Percentiles rank a stretch among this genome's conserved stretches.
Conservation (phyloP, 768 basidiomycete genomes). For the Mycena albidolilacea region DNA sequence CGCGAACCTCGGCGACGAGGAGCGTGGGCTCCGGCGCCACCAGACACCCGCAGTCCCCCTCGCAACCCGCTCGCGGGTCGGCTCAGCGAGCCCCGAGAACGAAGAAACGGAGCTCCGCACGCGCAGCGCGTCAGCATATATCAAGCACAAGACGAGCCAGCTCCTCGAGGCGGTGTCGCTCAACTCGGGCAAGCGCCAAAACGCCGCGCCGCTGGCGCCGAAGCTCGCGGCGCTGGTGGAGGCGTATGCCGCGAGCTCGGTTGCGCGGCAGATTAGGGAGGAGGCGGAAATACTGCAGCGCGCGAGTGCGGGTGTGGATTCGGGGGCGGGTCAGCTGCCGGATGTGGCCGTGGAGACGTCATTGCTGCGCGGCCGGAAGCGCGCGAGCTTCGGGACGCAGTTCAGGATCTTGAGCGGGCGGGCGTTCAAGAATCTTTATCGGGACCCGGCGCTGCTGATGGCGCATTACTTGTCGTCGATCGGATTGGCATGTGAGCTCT, state of each 20-base stretch:
- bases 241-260: constrained; percentile 76
- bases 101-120: constrained; percentile 71
- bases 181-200: constrained; percentile 46
- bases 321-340: constrained; percentile 63
- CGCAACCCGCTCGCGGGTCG: constrained; percentile 55
- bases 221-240: constrained; percentile 81
- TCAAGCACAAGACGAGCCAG: constrained; percentile 83
- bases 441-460: constrained; percentile 91
- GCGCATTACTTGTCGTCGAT: constrained; percentile 93
- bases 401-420: constrained; percentile 95
- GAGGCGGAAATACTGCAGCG: constrained; percentile 70
- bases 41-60: constrained; percentile 47
- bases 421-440: constrained; percentile 98
- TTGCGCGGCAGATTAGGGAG: constrained; percentile 71
- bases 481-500: constrained; percentile 80
- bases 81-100: constrained; percentile 40
- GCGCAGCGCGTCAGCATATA: constrained; percentile 60
- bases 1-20: constrained; percentile 74
- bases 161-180: constrained; percentile 71
- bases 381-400: constrained; percentile 91
- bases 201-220: constrained; percentile 59
- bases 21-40: constrained; percentile 66
- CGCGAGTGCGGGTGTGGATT: constrained; percentile 48
- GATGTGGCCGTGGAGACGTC: constrained; percentile 81
- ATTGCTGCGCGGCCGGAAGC: constrained; percentile 78